A percentile compares a stretch with the other conserved stretches of the same genome.
phyloP scores from a whole-genome alignment of 495 filamentous ascomycete genomes.

The Neurospora sp. region DNA sequence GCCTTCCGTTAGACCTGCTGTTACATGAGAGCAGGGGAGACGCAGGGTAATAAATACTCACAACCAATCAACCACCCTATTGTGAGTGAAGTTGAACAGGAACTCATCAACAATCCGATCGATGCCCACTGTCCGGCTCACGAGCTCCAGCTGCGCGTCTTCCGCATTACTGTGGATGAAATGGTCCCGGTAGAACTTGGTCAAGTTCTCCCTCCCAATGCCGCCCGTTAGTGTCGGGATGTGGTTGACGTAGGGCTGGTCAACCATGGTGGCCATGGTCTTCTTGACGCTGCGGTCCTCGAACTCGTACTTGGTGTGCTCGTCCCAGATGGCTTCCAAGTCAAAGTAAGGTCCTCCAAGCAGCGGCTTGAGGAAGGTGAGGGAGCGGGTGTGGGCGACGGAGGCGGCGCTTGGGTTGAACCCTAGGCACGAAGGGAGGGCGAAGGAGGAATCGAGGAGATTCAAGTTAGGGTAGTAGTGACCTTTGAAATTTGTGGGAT shows the following conservation, averaged over 20 bases:
- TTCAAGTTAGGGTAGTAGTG: slow-evolving; percentile 24
- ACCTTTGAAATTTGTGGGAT: neutral
- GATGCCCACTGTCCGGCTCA: slow-evolving; percentile 57
- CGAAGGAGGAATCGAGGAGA: slow-evolving; percentile 20
- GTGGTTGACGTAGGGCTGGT: slow-evolving; percentile 51
- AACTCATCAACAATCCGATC: slow-evolving; percentile 51
- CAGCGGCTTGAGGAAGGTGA: slow-evolving; percentile 42
- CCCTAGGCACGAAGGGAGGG: slow-evolving; percentile 28
- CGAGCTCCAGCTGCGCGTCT: slow-evolving; percentile 55
- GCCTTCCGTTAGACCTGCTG: neutral
- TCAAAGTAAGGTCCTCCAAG: slow-evolving; percentile 46
- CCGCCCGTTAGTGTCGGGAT: slow-evolving; percentile 58
- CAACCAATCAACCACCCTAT: slow-evolving; percentile 67
- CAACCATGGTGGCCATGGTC: slow-evolving; percentile 51
- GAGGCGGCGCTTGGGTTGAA: slow-evolving; percentile 29
- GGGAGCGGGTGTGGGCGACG: slow-evolving; percentile 41
- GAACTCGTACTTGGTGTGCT: slow-evolving; percentile 48
- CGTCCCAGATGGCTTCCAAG: slow-evolving; percentile 50
- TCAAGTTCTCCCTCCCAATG: slow-evolving; percentile 56
- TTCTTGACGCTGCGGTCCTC: slow-evolving; percentile 39
- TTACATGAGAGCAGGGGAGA: neutral
- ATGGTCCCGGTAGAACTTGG: slow-evolving; percentile 60
- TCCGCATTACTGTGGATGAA: slow-evolving; percentile 64
- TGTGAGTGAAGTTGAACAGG: slow-evolving; percentile 57
- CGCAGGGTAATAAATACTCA: neutral